Conservation (phyloP, 108 stramenopile genomes). For the Cyclotella cryptica region DNA sequence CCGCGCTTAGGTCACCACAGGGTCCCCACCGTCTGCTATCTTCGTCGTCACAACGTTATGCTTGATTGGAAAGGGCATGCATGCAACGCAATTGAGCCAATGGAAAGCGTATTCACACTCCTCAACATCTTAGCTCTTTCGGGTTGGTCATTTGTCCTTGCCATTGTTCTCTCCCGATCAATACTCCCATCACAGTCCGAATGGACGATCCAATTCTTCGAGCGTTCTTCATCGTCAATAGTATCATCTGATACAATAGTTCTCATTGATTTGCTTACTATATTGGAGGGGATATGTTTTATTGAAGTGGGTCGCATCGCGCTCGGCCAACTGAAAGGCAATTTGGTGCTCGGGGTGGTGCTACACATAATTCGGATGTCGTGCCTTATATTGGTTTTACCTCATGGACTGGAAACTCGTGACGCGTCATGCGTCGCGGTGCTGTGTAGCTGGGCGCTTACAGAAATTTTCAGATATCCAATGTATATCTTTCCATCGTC, state of each 20-base stretch:
- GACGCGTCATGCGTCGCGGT: slow-evolving; percentile 19
- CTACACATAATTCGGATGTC: slow-evolving; percentile 54
- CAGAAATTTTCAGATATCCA: slow-evolving; percentile 63
- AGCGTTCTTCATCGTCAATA: background rate
- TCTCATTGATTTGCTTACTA: slow-evolving; percentile 17
- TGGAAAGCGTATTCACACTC: slow-evolving; percentile 33
- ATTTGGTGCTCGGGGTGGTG: slow-evolving; percentile 50
- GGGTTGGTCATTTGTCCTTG: slow-evolving; percentile 39
- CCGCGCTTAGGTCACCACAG: too few relatives aligned
- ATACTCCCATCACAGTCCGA: background rate
- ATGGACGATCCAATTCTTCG: slow-evolving; percentile 15
- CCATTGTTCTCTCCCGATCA: slow-evolving; percentile 19
- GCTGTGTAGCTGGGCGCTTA: slow-evolving; percentile 50
- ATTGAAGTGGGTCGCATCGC: slow-evolving; percentile 60
- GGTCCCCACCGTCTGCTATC: too few relatives aligned
- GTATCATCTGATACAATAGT: slow-evolving; percentile 3
- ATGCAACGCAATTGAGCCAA: too few relatives aligned
- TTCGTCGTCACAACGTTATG: too few relatives aligned
- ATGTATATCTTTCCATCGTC: slow-evolving; percentile 62
- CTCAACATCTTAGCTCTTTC: slow-evolving; percentile 35
- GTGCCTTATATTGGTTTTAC: slow-evolving; percentile 38
- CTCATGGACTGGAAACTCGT: slow-evolving; percentile 11
- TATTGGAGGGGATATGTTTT: slow-evolving; percentile 57
- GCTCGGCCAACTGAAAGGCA: slow-evolving; percentile 53
- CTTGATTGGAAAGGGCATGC: too few relatives aligned